phyloP scores from a whole-genome alignment of 2,329 filamentous ascomycete species.

The Cladorrhinum sp. region DNA sequence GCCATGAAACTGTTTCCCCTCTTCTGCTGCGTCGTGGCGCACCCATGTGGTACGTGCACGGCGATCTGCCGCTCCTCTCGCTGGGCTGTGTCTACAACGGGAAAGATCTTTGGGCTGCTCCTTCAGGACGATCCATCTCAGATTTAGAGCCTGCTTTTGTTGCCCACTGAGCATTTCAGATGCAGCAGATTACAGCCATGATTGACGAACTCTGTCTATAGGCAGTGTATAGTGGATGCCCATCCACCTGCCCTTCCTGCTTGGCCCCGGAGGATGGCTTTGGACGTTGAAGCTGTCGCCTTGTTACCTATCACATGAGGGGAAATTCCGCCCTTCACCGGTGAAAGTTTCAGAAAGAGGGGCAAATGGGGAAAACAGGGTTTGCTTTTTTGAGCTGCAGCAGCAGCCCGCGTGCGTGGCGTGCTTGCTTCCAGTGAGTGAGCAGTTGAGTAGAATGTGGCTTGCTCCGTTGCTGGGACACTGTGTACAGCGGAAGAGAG shows the following conservation, averaged over 20 bases:
- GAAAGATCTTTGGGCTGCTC: too few species aligned
- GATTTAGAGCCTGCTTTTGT: too few species aligned
- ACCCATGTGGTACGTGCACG: not conserved
- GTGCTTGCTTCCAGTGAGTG: not conserved
- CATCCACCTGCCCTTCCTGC: too few species aligned
- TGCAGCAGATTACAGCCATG: too few species aligned
- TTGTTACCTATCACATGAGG: not conserved
- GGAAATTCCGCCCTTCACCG: not conserved
- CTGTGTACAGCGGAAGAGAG: not conserved
- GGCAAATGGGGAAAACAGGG: not conserved
- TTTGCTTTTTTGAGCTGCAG: not conserved
- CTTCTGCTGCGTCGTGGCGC: not conserved
- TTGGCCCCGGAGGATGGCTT: too few species aligned
- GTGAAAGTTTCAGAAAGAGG: not conserved
- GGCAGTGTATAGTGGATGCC: too few species aligned
- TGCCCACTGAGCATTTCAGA: too few species aligned
- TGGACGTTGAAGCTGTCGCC: too few species aligned
- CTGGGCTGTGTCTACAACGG: too few species aligned
- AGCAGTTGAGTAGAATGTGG: not conserved
- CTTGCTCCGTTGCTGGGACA: not conserved
- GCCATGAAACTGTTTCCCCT: not conserved
- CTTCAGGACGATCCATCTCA: too few species aligned
- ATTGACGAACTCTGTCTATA: too few species aligned
- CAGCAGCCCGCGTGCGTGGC: not conserved
- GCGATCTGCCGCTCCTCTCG: not conserved